Evolutionary conservation across 768 basidiomycete genomes (phyloP), one percentile per base, ranked within the genome.

Genomic region (Brasilioporus rufonigricans): DNA sequence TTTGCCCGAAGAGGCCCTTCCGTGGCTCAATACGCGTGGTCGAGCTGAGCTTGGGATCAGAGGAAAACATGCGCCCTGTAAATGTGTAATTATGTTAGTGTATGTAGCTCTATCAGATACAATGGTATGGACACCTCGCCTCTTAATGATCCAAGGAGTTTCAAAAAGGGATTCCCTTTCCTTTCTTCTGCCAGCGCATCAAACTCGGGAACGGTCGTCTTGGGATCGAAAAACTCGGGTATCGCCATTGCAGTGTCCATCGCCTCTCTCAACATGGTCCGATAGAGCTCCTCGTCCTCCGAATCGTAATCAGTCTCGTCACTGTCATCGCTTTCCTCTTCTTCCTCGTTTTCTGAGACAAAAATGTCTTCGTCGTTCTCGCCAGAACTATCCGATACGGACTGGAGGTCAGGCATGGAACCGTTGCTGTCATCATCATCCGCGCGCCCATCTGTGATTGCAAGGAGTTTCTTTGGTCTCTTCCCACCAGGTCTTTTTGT

Each of bases 141-240:
- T 81, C 85, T 78, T 53, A 93, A 67, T 14, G 87, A 85, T 33
- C 85, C 85, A 58, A 93, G 73, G 33, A 91, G 69, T 65, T 85
- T 91, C 61, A 92, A 67, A 68, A 93, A 91, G 0, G 89, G 87
- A 63, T 93, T 93, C 19, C 77, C 81, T 63, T 85, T 85, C 49
- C 78, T 74, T 49, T 81, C 78, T 23, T 84, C 81, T 14, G 71
- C 68, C 7, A 76, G 59, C 13, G 75, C 67, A 38, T 74, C 66
- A 44, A 78, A 76, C 46, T 79, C 75, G 49, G 82, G 74, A 5
- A 78, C 73, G 3, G 71, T 65, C 8, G 75, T 73, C 52, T 71
- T 75, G 29, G 74, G 74, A 63, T 86, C 81, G 47, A 82, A 75
- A 67, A 83, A 84, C 51, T 85, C 85, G 19, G 80, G 74, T 39